These are phyloP conservation scores for Leptographium lundbergii DNA, from an alignment of 2,329 filamentous ascomycete species.

Conservation along the genomic window DNA sequence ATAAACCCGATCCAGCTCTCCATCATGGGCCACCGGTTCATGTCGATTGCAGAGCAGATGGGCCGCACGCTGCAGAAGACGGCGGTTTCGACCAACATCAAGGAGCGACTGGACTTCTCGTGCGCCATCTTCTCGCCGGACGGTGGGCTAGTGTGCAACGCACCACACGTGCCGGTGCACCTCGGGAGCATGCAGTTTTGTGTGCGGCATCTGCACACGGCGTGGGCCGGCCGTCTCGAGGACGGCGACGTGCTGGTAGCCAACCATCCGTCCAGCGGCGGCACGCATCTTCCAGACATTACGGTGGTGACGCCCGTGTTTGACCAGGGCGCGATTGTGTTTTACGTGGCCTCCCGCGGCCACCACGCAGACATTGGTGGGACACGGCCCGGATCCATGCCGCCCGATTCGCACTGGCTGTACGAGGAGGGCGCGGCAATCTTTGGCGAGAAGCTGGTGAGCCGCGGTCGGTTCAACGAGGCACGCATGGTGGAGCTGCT, in stretches of 20 bases:
- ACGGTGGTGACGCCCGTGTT: constrained; percentile 76
- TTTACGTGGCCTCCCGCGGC: constrained; percentile 68
- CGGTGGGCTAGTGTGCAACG: constrained; percentile 64
- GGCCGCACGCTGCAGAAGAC: constrained; percentile 68
- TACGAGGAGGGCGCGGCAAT: constrained; percentile 54
- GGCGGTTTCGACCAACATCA: constrained; percentile 67
- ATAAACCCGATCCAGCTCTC: constrained; percentile 56
- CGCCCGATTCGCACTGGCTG: constrained; percentile 54
- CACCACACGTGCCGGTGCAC: constrained; percentile 72
- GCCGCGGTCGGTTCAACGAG: constrained; percentile 66
- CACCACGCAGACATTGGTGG: constrained; percentile 58
- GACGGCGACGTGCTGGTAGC: constrained; percentile 71
- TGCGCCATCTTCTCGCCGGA: constrained; percentile 67
- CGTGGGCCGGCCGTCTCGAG: constrained; percentile 66
- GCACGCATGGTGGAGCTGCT: constrained; percentile 47
- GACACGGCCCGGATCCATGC: constrained; percentile 59
- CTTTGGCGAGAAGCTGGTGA: constrained; percentile 58
- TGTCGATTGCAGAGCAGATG: constrained; percentile 54
- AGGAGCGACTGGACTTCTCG: constrained; percentile 71
- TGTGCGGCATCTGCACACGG: constrained; percentile 62
- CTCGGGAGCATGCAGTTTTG: constrained; percentile 77
- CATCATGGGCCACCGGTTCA: constrained; percentile 71
- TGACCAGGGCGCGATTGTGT: constrained; percentile 55
- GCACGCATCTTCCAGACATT: constrained; percentile 69
- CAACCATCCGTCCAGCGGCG: constrained; percentile 51